Conservation (phyloP, 306 rosid species). For the Lathyrus sativus region DNA sequence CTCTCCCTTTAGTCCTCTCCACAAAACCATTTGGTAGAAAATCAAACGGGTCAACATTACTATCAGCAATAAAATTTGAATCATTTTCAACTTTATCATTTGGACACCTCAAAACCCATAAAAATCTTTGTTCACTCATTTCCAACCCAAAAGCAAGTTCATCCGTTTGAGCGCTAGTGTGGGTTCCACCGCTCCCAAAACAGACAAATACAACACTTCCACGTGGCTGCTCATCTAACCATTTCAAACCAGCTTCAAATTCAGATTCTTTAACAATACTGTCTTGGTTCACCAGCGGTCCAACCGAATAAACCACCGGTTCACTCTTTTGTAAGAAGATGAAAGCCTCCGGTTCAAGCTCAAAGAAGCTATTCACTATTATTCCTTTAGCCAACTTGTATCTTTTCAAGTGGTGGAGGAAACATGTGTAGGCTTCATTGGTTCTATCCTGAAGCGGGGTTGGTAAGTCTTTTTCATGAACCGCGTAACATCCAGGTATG, state of each 20-base stretch:
- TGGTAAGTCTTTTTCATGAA: constrained; percentile 52
- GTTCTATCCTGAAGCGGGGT: constrained; percentile 67
- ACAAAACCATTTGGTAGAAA: constrained; percentile 55
- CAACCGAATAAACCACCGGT: constrained; percentile 36
- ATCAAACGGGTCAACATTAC: neutral
- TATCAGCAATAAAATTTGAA: neutral
- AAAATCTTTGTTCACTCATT: constrained; percentile 31
- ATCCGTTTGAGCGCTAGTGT: constrained; percentile 6
- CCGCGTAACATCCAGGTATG: constrained; percentile 64
- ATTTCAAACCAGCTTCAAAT: neutral
- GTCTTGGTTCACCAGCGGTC: constrained; percentile 43
- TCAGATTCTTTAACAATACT: neutral
- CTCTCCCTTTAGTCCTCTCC: constrained; percentile 36
- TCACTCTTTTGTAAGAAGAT: constrained; percentile 34
- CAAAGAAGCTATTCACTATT: constrained; percentile 58
- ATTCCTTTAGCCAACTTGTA: constrained; percentile 53
- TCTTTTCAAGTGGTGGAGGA: constrained; percentile 50
- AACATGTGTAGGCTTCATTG: constrained; percentile 55
- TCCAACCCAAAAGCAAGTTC: constrained; percentile 40
- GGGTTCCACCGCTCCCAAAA: constrained; percentile 35
- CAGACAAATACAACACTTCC: constrained; percentile 32
- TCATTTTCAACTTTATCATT: constrained; percentile 17
- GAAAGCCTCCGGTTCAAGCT: constrained; percentile 58
- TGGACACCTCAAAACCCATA: constrained; percentile 41
- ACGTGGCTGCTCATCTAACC: constrained; percentile 38